Evolutionary conservation across 1,284 basidiomycete genomes (phyloP), one percentile per base, ranked within the genome.

Genomic region (Caloboletus firmus): DNA sequence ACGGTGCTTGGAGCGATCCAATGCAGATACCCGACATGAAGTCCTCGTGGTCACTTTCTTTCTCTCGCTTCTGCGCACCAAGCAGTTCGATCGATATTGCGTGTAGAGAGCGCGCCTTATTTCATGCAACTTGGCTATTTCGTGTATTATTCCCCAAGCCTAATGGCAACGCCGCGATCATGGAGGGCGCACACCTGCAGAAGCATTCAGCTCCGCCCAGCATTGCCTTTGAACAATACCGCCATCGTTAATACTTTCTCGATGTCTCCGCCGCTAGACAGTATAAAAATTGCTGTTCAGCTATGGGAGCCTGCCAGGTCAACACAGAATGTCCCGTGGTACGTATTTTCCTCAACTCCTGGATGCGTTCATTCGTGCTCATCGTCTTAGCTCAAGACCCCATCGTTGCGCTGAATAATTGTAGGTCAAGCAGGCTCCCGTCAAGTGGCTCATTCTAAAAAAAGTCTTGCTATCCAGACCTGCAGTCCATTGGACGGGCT

Each of bases 401-500:
- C 26, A 67, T 68, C 15, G 68, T 70, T 30, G 70, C 65, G 31
- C 69, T 83, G 36, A 82, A 83, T 62, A 74, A 73, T 44, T 77
- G 81, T 80, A 56, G 36, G 63, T 54, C 39, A 42, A 47, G 18
- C n/a, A 41, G 13, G 20, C 34, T 37, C 32, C 45, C 42, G 44
- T 26, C 20, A 1, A 31, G 35, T 32, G 43, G 47, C 2, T 28
- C 39, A 28, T 52, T n/a, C 42, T 58, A 22, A 60, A 31, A 26
- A 41, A 24, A 18, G 1, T 39, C 35, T 52, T 46, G n/a, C 20
- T 28, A 49, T 52, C 15, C 59, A 87, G 85, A 82, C 64, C 72
- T 88, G 24, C 83, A 86, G 63, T 66, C 65, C 20, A 68, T 67
- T 46, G 71, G 72, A 13, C 70, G 71, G 35, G 62, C 74, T 26